phyloP scores from a whole-genome alignment of 495 filamentous ascomycete species.

The Collariella sp. region DNA sequence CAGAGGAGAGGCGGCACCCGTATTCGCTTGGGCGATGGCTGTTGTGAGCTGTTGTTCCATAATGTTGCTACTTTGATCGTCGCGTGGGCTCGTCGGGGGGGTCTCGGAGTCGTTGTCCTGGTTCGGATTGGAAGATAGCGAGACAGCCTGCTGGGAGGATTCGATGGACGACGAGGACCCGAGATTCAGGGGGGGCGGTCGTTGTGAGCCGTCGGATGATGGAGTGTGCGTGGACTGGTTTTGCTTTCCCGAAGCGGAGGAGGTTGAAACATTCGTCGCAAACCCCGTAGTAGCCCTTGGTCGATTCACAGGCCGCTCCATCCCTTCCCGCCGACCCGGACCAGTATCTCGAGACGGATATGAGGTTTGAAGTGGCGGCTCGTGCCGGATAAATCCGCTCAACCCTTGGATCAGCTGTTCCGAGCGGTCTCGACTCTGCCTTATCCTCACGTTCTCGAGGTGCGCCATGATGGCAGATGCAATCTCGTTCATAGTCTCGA shows the following conservation, averaged over 20 bases:
- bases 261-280: too few species aligned
- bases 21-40: background rate
- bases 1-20: background rate
- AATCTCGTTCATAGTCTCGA: constrained; percentile 34
- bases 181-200: background rate
- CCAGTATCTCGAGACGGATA: background rate
- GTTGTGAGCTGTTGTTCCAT: constrained; percentile 14
- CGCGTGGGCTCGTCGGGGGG: constrained; percentile 13
- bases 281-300: background rate
- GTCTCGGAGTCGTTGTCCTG: constrained; percentile 4
- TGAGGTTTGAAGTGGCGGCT: constrained; percentile 17
- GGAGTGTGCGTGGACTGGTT: background rate
- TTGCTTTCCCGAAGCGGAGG: background rate
- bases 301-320: too few species aligned
- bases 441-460: constrained; percentile 31
- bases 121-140: background rate
- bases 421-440: constrained; percentile 27
- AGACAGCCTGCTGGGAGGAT: constrained; percentile 2
- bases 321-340: too few species aligned
- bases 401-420: constrained; percentile 35
- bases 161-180: constrained; percentile 20
- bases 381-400: constrained; percentile 30
- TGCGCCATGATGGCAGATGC: constrained; percentile 38
- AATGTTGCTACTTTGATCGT: constrained; percentile 7
- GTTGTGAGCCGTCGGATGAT: background rate